Evolutionary conservation across 306 rosid species (phyloP).

Genomic region (Quercus wislizeni): DNA sequence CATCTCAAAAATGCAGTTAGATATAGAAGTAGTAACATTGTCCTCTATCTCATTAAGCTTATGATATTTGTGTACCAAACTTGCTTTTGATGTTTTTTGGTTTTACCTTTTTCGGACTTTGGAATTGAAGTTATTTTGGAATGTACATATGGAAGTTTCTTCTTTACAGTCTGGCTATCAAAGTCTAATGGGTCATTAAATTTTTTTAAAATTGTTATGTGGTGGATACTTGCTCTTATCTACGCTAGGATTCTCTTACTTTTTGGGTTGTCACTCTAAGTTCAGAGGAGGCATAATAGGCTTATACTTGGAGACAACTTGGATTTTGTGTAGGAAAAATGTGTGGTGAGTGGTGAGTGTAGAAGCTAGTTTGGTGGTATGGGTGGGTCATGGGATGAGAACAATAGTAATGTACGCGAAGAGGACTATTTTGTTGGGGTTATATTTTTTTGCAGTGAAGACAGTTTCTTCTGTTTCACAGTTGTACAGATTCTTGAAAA

Average conservation of each 20-base stretch:
- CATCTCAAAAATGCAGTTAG: constrained; percentile 25
- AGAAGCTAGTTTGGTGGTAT: constrained; percentile 18
- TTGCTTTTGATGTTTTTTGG: background rate
- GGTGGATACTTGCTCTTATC: constrained; percentile 19
- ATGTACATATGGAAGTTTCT: constrained; percentile 33
- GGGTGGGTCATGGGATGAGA: background rate
- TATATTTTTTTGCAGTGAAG: background rate
- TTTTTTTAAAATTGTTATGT: background rate
- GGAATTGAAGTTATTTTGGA: constrained; percentile 18
- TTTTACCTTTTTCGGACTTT: background rate
- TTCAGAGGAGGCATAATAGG: background rate
- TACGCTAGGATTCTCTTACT: constrained; percentile 10
- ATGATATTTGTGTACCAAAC: constrained; percentile 11
- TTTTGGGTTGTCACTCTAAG: constrained; percentile 8
- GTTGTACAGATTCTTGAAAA: constrained; percentile 29
- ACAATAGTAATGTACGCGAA: background rate
- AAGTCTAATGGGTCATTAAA: background rate
- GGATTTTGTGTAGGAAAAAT: background rate
- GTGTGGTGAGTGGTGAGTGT: constrained; percentile 2
- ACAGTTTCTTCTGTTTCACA: constrained; percentile 30
- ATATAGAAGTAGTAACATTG: constrained; percentile 33
- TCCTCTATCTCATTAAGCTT: constrained; percentile 16
- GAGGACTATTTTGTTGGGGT: constrained; percentile 6
- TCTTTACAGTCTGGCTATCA: constrained; percentile 48
- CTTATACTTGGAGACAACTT: background rate